These are phyloP conservation scores for Hypoxylon sp. DNA, from an alignment of 2,329 filamentous ascomycete genomes.

Conservation along the genomic window DNA sequence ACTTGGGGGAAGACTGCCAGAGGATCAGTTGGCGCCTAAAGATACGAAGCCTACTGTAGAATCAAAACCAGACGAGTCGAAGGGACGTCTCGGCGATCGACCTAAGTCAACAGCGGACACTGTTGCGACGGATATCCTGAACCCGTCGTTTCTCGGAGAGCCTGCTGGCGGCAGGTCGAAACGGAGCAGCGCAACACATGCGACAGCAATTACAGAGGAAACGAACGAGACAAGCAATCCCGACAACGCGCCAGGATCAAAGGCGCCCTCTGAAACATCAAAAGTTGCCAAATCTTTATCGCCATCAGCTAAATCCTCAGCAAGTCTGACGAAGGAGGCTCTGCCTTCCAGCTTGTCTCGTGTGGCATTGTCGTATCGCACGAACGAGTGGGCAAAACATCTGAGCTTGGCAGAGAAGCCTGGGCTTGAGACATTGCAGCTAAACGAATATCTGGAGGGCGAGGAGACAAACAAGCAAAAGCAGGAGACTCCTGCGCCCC, in stretches of 20 bases:
- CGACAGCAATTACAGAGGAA: conserved; percentile 26
- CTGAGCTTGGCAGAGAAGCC: conserved; percentile 79
- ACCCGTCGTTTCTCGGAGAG: conserved; percentile 28
- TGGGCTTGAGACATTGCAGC: conserved; percentile 66
- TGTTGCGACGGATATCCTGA: conserved; percentile 41
- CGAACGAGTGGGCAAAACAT: conserved; percentile 96
- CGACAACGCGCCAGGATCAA: conserved; percentile 23
- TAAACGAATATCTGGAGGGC: conserved; percentile 52
- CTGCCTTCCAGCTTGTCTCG: conserved; percentile 77
- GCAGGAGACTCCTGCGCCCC: conserved; percentile 64
- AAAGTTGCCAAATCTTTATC: conserved; percentile 35
- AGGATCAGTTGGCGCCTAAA: conserved; percentile 12
- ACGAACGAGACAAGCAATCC: conserved; percentile 27
- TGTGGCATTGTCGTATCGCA: conserved; percentile 83
- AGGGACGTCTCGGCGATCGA: conserved; percentile 15
- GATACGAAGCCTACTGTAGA: conserved; percentile 11
- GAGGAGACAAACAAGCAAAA: conserved; percentile 40
- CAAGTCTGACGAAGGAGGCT: conserved; percentile 62
- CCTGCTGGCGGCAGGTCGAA: conserved; percentile 32
- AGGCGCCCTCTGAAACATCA: conserved; percentile 33
- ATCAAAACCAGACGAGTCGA: conserved; percentile 14
- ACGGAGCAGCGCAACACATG: conserved; percentile 34
- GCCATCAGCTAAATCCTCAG: conserved; percentile 52
- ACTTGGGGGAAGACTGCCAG: conserved; percentile 40
- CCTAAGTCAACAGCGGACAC: conserved; percentile 43